Base-by-base conservation (phyloP, 208 protist genomes). In the Wallacemonas sp. region DNA sequence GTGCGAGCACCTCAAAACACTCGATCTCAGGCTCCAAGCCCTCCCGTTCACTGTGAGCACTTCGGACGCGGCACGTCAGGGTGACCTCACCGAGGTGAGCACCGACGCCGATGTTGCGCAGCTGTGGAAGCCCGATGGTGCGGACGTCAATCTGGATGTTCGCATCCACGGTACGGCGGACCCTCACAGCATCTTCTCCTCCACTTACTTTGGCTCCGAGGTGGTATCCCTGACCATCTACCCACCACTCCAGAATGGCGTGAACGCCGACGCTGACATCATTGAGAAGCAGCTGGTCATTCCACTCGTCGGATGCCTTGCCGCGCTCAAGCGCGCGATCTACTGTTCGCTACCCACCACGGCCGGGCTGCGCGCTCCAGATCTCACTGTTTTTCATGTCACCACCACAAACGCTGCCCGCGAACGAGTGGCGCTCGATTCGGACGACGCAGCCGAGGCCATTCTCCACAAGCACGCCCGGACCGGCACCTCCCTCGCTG, bases 1-100 rank as follows among this genome's bases (percentile, higher is more conserved):
- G 14, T 25, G 57, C 0, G 61, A 67, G 4, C 57, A 88, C 31
- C 36, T 94, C 18, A 76, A 82, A 61, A 50, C 61, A 20, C 75
- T 91, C 20, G 87, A 94, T 48, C 64, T 94, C 29, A 76, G 87
- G 7, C 74, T 94, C 4, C 74, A 91, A 55, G 33, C 70, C 8
- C 46, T 79, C 23, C 42, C 74, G 23, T 94, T 94, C 28, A 70
- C 67, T 1, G 75, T 82, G 14, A 61, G 61, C 20, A 39, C 22
- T 18, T 3, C n/a, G 3, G 8, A 12, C 4, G 22, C 7, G 7
- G 7, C n/a, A 4, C 10, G 7, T n/a, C 29, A 14, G 18, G 52
- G 4, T 18, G n/a, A 42, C 3, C 52, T 25, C 4, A 23, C 28
- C 16, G 32, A 50, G 22, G 54, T 85, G 2, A 18, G 16, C 33